Evolutionary conservation across 768 basidiomycete species (phyloP), one percentile per base, ranked within the genome.

Genomic region (Phaeolepiota aurea): DNA sequence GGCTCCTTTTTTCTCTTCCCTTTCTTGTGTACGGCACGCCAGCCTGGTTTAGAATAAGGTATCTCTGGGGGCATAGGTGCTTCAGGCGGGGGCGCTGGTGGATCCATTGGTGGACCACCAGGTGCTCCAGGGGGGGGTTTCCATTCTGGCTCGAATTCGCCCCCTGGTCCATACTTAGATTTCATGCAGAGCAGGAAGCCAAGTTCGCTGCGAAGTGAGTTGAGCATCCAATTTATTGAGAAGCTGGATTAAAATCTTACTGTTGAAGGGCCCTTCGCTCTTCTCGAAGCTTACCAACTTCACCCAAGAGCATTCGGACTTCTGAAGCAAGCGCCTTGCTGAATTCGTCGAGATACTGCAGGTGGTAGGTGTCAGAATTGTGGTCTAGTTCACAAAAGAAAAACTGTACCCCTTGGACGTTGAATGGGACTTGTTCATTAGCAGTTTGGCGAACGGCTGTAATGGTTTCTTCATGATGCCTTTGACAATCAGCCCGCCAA

Each of bases 121-220:
- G 71, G 65, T 3, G 62, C 58, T 18, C 62, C 61, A 21, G 62
- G 63, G 23, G 66, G 64, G 20, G 73, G 74, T 61, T 63, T 79
- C 87, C 88, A 90, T n/a, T 85, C 79, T 5, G 81, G 74, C 51
- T 88, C 82, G 52, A 84, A 91, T 56, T 87, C 82, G 38, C 88
- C 88, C 42, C 86, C 87, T n/a, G 86, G 79, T 3, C 80, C 81
- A 48, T 87, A 86, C 54, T 84, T 84, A 30, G 83, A 70, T 56
- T 76, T 79, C 69, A 82, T 68, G 49, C 69, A 66, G 44, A 90
- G 58, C 18, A 91, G 64, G 42, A 69, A 75, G 19, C 83, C 87
- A 41, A 91, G 69, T 66, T 89, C 85, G 50, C 87, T 88, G 47
- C 9, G 47, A 25, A 32, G 18, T 18, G 40, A 12, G 45, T n/a